Base-by-base conservation (phyloP, 2,329 filamentous ascomycete species). In the Cordyceps farinosa region DNA sequence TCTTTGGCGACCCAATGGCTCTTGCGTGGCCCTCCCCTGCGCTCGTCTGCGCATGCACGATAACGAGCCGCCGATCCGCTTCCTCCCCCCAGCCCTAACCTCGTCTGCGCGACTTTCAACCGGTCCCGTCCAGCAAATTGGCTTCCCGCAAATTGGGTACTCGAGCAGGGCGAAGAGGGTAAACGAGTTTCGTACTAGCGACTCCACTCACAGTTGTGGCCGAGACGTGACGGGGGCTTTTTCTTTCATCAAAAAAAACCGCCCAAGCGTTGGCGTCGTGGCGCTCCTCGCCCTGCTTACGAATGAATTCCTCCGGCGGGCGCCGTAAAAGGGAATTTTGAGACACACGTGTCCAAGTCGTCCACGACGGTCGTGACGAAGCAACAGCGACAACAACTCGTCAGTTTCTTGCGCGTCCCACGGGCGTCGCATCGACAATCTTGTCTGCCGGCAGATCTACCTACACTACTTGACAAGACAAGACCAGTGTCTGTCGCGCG, bases 181-280 rank as follows among this genome's bases (percentile, higher is more conserved):
- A 61, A 61, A 61, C 51, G 59, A 54, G 32, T 44, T 42, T 53
- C 38, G 50, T 38, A 44, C 50, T 54, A 54, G 38, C 38, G 50
- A 45, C 59, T 40, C 59, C 59, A 61, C 59, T n/a, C 59, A 29
- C 50, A 54, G 59, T 55, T 52, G 58, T 61, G 58, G 47, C 48
- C 58, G 47, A 27, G 36, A 53, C 48, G n/a, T 22, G 38, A n/a
- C 38, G 30, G 36, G 40, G 30, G 13, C 38, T 17, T n/a, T 45
- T 45, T 30, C 45, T 22, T 27, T 27, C 50, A 36, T 22, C 30
- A 22, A 53, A 27, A 22, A 53, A 27, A 55, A 55, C 52, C 38
- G 50, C 50, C 34, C 30, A 52, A 27, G 36, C 51, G 51, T 34
- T 10, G 27, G 30, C 30, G 50, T 59, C 45, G 44, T 50, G 34